Evolutionary conservation across 2,329 filamentous ascomycete genomes (phyloP), one percentile per base, ranked within the genome.

Genomic region (Clarireedia monteithiana): DNA sequence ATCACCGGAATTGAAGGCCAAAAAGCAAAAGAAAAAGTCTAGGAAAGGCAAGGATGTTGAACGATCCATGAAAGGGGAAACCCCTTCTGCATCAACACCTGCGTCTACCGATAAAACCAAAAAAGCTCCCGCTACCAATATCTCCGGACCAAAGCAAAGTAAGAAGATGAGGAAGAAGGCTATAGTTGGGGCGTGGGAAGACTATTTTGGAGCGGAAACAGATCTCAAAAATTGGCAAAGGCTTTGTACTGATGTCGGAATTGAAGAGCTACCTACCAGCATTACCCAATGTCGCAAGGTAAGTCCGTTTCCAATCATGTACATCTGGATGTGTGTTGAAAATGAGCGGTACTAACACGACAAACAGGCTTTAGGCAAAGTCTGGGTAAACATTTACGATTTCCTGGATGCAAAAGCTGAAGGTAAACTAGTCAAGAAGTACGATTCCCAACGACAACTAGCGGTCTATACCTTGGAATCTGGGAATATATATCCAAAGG

Each of bases 381-480:
- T 78, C 4, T 72, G 73, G 64, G 70, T 80, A 56, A 80, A 80
- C 57, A 79, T 80, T 39, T 59, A 58, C 27, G 77, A 81, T 63
- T 75, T 81, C 55, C 64, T 81, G 6, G 59, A 67, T 10, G 55
- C 55, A 3, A 57, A 49, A 27, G 55, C 55, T 0, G 72, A 70
- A 9, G 53, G 71, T 24, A 54, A 39, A n/a, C 59, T 56, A 12
- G 67, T 66, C 1, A 52, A 42, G 20, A 47, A 64, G 34, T 78
- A 77, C 60, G 6, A 17, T 1, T 73, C 39, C 55, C 56, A 68
- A 20, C 2, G 6, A 0, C 62, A 64, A 3, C 71, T 81, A 3
- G 58, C 68, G 0, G 4, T 50, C 0, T 76, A 75, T 60, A 77
- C 73, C 1, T 39, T 56, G 0, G 42, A 50, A 0, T 72, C 66